A percentile compares a stretch with the other conserved stretches of the same genome.
phyloP scores from a whole-genome alignment of 352 stramenopile species.

The Hyphochytrium catenoides region DNA sequence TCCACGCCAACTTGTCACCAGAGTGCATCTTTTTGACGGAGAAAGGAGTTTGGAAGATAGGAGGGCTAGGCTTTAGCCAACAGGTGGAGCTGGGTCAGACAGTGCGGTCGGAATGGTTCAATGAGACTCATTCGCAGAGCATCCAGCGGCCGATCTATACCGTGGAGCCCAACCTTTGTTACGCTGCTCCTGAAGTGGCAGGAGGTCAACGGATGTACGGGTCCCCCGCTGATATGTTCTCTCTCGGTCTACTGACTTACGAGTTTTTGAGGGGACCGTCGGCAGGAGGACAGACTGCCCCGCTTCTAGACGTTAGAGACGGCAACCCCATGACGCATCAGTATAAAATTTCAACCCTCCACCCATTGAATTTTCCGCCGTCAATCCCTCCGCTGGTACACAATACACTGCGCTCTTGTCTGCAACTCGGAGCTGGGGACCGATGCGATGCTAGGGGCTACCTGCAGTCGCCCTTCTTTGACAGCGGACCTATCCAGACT shows the following conservation, averaged over 20 bases:
- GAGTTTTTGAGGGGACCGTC: conserved; percentile 52
- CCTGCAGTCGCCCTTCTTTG: conserved; percentile 53
- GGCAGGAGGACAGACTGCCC: conserved; percentile 42
- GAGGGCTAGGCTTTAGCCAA: conserved; percentile 61
- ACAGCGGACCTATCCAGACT: conserved; percentile 56
- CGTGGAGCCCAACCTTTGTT: conserved; percentile 48
- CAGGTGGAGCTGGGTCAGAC: conserved; percentile 48
- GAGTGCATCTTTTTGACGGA: conserved; percentile 71
- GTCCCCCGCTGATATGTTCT: conserved; percentile 57
- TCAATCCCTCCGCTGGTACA: conserved; percentile 46
- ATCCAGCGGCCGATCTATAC: conserved; percentile 23
- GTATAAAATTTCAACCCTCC: conserved; percentile 64
- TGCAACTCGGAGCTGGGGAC: conserved; percentile 28
- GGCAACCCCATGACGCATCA: conserved; percentile 64
- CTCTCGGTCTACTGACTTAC: conserved; percentile 47
- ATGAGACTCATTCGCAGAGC: conserved; percentile 13
- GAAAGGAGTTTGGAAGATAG: conserved; percentile 72
- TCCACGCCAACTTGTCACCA: conserved; percentile 56
- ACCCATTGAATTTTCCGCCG: conserved; percentile 47
- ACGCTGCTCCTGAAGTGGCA: conserved; percentile 52
- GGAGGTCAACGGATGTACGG: conserved; percentile 51
- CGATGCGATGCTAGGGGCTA: conserved; percentile 39
- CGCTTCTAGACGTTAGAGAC: conserved; percentile 47
- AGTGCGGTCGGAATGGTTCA: conserved; percentile 58
- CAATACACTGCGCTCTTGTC: conserved; percentile 48